phyloP scores from a whole-genome alignment of 257 asterid genomes.

The Rubia yunnanensis region DNA sequence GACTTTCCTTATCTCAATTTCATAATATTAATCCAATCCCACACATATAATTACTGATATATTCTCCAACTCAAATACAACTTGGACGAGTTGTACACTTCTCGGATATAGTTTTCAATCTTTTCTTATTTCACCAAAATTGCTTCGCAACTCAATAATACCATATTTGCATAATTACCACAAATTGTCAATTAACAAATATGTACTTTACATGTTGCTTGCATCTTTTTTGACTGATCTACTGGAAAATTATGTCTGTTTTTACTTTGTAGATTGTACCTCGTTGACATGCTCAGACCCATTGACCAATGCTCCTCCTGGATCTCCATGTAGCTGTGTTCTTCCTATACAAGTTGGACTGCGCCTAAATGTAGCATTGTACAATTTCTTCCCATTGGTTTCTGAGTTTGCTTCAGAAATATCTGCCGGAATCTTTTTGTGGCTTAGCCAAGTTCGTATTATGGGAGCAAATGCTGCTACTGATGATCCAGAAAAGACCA shows the following conservation, averaged over 20 bases:
- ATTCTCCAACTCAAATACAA: too few relatives aligned
- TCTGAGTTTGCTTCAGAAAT: conserved; percentile 78
- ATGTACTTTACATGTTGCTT: too few relatives aligned
- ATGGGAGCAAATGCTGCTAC: conserved; percentile 89
- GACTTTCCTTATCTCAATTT: too few relatives aligned
- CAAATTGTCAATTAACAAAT: too few relatives aligned
- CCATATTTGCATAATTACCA: too few relatives aligned
- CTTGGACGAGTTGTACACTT: too few relatives aligned
- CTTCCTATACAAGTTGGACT: conserved; percentile 79
- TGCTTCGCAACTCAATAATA: too few relatives aligned
- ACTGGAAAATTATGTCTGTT: conserved; percentile 3
- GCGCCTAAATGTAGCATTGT: conserved; percentile 54
- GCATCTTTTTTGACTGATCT: background rate
- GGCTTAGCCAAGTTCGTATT: conserved; percentile 83
- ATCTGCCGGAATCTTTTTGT: conserved; percentile 65
- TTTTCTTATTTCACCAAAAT: too few relatives aligned
- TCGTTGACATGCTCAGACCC: conserved; percentile 72
- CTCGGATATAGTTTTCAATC: too few relatives aligned
- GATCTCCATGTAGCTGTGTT: conserved; percentile 72
- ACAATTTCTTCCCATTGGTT: conserved; percentile 83
- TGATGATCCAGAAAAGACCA: conserved; percentile 68
- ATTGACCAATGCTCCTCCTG: conserved; percentile 59
- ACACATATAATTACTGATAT: too few relatives aligned
- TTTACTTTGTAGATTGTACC: conserved; percentile 49
- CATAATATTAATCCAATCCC: too few relatives aligned